Percentiles rank a stretch among this genome's conserved stretches.
These are phyloP conservation scores for Epichloe sp. DNA, from an alignment of 2,329 filamentous ascomycete species.

Conservation along the genomic window DNA sequence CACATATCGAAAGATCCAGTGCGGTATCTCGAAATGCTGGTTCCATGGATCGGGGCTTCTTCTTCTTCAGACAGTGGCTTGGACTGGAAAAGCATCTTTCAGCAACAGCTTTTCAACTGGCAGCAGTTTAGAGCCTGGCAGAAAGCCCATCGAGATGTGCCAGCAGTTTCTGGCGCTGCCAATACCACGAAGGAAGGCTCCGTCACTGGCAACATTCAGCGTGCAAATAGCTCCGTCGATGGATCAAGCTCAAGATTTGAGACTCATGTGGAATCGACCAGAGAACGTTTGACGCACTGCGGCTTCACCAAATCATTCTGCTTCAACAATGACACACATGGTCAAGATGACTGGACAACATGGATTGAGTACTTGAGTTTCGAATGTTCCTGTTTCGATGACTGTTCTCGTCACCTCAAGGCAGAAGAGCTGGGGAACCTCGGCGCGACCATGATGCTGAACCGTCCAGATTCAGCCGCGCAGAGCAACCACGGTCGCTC, in stretches of 20 bases:
- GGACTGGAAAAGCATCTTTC: conserved; percentile 4
- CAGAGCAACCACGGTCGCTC: background rate
- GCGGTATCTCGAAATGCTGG: background rate
- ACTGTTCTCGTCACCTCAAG: background rate
- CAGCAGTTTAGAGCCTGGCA: conserved; percentile 3
- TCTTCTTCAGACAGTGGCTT: background rate
- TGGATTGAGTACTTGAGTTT: conserved; percentile 6
- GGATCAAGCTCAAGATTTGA: background rate
- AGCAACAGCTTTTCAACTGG: conserved; percentile 4
- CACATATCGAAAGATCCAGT: conserved; percentile 2
- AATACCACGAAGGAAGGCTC: background rate
- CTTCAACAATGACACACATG: background rate
- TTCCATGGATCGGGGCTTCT: background rate
- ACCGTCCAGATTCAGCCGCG: background rate
- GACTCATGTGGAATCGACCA: background rate
- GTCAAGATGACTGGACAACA: conserved; percentile 4
- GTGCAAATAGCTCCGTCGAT: background rate
- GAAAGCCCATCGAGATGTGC: background rate
- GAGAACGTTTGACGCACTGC: background rate
- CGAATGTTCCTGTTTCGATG: conserved; percentile 3
- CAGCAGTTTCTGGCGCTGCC: background rate
- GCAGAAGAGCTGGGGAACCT: background rate
- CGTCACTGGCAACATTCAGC: no score
- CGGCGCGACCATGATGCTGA: background rate
- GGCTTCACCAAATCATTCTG: conserved; percentile 2